Base-by-base conservation (phyloP, 2,329 filamentous ascomycete genomes). In the Fusarium fujikuroi region DNA sequence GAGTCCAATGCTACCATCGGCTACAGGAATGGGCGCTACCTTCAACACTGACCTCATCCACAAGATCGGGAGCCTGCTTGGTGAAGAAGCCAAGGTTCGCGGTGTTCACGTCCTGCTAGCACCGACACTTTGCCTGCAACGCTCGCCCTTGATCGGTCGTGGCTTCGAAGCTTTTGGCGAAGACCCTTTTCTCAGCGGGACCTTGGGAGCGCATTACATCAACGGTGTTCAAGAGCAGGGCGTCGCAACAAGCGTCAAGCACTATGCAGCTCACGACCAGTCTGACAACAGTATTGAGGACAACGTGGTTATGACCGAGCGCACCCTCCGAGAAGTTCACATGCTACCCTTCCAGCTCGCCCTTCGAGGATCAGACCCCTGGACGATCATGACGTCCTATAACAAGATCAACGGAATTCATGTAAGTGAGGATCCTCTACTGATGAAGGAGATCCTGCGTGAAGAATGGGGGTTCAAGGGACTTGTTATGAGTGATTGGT, bases 21-120 rank as follows among this genome's bases (percentile, higher is more conserved):
- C 77, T 14, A 79, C 77, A 25, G 76, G 66, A 34, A 75, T 92
- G 69, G 90, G 89, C 10, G 89, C 90, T 18, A 91, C 90, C 14
- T 92, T 90, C 84, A 89, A 92, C 73, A 74, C 83, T 4, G 85
- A 88, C 3, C 80, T 92, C n/a, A 84, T 91, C 43, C 81, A 86
- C 37, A 80, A 87, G 62, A 84, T 91, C 21, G 91, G 90, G 14
- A 81, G 84, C 23, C 81, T 90, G 19, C 85, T 92, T 69, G 90
- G 87, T 12, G 85, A 89, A 25, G 91, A 83, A 54, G 75, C 79
- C 0, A 76, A 73, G 12, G 69, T 60, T 52, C 94, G 94, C 79
- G 92, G 92, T 53, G 87, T 92, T 10, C 91, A 93, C 74, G 87
- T 93, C 15, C 87, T 92, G 70, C 85, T 77, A 2, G 76, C 75